Percentiles rank a stretch among this genome's conserved stretches.
Conservation (phyloP, 176 grass and related monocot species). For the Phoenix dactylifera region DNA sequence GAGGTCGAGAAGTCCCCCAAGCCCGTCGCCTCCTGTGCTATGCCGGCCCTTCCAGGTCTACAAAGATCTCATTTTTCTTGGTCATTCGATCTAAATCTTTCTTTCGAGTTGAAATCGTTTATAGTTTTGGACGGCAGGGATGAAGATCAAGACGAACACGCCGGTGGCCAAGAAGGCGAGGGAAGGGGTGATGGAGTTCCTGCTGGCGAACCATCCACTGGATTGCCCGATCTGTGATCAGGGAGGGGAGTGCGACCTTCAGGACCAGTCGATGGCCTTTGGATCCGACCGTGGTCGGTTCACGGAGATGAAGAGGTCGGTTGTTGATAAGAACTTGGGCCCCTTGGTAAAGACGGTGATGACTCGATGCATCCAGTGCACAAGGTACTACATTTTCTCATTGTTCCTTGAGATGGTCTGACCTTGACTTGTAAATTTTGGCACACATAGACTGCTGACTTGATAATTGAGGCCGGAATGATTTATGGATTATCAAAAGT, state of each 20-base stretch:
- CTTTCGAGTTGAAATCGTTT: neutral
- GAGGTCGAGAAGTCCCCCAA: constrained; percentile 99
- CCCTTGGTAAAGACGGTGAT: constrained; percentile 98
- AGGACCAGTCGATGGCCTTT: constrained; percentile 99
- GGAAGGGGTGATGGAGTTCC: constrained; percentile 98
- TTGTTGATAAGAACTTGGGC: constrained; percentile 94
- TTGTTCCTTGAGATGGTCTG: neutral
- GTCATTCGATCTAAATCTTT: too few species aligned
- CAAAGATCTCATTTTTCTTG: constrained; percentile 5
- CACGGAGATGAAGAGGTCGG: constrained; percentile 96
- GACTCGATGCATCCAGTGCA: constrained; percentile 99
- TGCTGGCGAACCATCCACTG: constrained; percentile 92
- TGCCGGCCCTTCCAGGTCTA: constrained; percentile 85
- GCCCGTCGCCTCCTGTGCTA: constrained; percentile 96
- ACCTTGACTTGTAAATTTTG: neutral
- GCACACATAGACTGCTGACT: too few species aligned
- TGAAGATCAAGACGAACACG: constrained; percentile 98
- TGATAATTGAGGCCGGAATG: too few species aligned
- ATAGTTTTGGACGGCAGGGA: constrained; percentile 40
- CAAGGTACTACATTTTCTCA: constrained; percentile 47
- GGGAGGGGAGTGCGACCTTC: constrained; percentile 91
- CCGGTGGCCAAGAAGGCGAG: constrained; percentile 95
- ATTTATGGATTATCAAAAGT: too few species aligned
- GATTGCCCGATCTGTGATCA: constrained; percentile 99
- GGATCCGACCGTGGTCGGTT: constrained; percentile 88